Evolutionary conservation across 192 early-diverging fungal genomes (phyloP).

Genomic region (Podila epigama): DNA sequence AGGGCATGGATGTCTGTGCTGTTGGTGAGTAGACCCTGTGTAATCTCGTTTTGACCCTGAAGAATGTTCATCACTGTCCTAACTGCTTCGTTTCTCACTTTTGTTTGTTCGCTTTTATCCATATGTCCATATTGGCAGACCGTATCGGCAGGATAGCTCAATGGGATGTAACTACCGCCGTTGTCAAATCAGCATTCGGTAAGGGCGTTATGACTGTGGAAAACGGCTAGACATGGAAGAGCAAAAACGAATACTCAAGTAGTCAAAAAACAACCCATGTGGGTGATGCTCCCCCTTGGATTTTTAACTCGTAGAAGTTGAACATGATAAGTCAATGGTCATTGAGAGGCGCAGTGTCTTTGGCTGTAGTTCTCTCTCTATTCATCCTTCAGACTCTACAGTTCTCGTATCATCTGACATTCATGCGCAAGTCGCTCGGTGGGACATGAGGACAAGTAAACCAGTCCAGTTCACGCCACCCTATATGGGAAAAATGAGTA

Average conservation of each 20-base stretch:
- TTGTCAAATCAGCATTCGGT: not conserved
- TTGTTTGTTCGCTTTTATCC: not conserved
- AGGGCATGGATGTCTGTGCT: slow-evolving; percentile 20
- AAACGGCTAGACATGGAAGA: too few species aligned
- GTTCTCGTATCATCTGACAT: slow-evolving; percentile 17
- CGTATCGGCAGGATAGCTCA: not conserved
- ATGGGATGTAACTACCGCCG: not conserved
- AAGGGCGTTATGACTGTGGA: not conserved
- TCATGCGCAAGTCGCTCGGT: slow-evolving; percentile 20
- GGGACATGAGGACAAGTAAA: slow-evolving; percentile 17
- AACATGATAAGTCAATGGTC: not conserved
- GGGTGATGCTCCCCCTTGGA: not conserved
- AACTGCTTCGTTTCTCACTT: not conserved
- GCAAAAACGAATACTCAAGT: not conserved
- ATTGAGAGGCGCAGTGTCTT: slow-evolving; percentile 6
- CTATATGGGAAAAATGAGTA: not conserved
- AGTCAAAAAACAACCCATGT: not conserved
- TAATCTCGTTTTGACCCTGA: not conserved
- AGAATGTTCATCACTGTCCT: not conserved
- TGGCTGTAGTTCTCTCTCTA: slow-evolving; percentile 12
- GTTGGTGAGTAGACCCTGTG: slow-evolving; percentile 8
- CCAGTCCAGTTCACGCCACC: not conserved
- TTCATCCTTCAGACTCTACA: slow-evolving; percentile 19
- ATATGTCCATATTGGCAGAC: not conserved
- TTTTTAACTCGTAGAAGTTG: not conserved